phyloP scores from a whole-genome alignment of 805 yeast species.

The Ogataea pignaliae region DNA sequence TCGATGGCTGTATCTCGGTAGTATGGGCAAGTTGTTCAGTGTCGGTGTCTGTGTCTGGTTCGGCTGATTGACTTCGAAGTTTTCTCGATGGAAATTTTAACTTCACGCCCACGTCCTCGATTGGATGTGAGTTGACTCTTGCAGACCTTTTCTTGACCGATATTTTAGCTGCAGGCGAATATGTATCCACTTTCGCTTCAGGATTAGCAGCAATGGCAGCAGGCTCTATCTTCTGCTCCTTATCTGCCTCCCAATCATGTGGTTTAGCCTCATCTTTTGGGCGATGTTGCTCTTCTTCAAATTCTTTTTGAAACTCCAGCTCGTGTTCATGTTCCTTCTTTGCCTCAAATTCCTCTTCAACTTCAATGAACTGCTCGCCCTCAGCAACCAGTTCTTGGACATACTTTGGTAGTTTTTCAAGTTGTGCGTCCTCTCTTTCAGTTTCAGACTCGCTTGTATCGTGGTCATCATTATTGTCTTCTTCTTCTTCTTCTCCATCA shows the following conservation, averaged over 20 bases:
- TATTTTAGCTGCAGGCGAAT: background rate
- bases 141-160: background rate
- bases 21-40: background rate
- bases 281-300: constrained; percentile 1
- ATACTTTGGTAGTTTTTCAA: constrained; percentile 17
- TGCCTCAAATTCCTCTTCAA: constrained; percentile 8
- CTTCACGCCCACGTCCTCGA: background rate
- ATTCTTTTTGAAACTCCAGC: constrained; percentile 4
- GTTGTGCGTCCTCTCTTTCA: constrained; percentile 5
- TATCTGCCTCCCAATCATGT: constrained; percentile 1
- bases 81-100: background rate
- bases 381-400: constrained; percentile 23
- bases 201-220: background rate
- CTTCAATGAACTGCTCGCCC: constrained; percentile 27
- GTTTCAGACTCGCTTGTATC: constrained; percentile 1
- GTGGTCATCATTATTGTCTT: background rate
- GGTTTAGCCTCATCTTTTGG: background rate
- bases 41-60: background rate
- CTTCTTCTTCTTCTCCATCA: background rate
- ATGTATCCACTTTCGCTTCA: no score
- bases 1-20: no score
- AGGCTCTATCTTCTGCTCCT: background rate
- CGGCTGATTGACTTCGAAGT: background rate
- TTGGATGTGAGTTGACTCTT: background rate
- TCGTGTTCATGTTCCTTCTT: constrained; percentile 4